These are phyloP conservation scores for Fragaria nilgerrensis DNA, from an alignment of 306 rosid species.

Conservation along the genomic window DNA sequence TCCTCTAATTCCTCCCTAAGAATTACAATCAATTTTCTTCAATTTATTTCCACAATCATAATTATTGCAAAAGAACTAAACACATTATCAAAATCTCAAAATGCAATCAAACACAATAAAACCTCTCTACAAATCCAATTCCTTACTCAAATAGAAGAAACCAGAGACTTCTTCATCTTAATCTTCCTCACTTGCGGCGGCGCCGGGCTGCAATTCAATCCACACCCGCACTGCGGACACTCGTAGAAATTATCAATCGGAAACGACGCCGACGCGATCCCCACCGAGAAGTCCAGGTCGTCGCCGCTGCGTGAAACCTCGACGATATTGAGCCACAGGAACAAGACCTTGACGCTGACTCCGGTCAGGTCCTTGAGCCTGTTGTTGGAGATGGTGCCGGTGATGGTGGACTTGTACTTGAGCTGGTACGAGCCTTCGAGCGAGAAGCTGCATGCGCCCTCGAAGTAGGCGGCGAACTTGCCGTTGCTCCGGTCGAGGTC, in stretches of 20 bases:
- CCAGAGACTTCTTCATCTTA: slow-evolving; percentile 39
- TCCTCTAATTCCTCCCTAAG: neutral
- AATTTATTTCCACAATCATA: slow-evolving; percentile 4
- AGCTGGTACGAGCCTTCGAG: slow-evolving; percentile 67
- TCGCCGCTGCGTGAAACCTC: slow-evolving; percentile 59
- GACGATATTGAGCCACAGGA: slow-evolving; percentile 74
- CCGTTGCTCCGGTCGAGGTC: slow-evolving; percentile 50
- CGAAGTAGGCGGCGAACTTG: slow-evolving; percentile 44
- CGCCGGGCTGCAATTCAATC: slow-evolving; percentile 49
- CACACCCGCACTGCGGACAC: slow-evolving; percentile 79
- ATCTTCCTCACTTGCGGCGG: slow-evolving; percentile 40
- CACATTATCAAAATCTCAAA: neutral
- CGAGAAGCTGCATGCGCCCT: slow-evolving; percentile 66
- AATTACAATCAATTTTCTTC: neutral
- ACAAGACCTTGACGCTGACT: slow-evolving; percentile 68
- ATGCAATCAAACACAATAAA: neutral
- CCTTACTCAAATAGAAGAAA: slow-evolving; percentile 39
- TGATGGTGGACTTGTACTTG: slow-evolving; percentile 61
- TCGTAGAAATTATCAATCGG: slow-evolving; percentile 62
- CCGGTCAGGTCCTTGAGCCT: slow-evolving; percentile 54
- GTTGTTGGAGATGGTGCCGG: slow-evolving; percentile 49
- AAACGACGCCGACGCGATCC: slow-evolving; percentile 72
- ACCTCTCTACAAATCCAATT: neutral
- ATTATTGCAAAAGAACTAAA: neutral
- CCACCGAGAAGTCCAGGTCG: slow-evolving; percentile 66